Conservation (phyloP, 1,284 basidiomycete species). For the Ceratobasidium sp. region DNA sequence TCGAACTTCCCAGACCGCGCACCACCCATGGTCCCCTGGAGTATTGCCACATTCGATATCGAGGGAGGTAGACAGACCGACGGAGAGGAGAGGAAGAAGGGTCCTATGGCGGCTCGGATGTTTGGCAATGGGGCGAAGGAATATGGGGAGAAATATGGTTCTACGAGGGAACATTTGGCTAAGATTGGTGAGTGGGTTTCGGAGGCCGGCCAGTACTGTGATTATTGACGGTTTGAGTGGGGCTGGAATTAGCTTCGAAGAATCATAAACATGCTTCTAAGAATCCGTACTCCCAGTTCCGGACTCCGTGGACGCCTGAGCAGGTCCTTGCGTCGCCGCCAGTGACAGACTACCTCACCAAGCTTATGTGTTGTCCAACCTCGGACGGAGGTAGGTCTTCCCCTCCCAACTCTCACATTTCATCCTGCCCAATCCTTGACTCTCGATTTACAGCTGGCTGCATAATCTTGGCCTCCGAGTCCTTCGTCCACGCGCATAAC, state of each 20-base stretch:
- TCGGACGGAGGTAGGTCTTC: slow-evolving; percentile 56
- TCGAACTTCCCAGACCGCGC: slow-evolving; percentile 79
- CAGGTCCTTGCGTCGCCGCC: slow-evolving; percentile 74
- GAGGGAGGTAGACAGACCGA: slow-evolving; percentile 60
- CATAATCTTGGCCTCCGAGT: slow-evolving; percentile 82
- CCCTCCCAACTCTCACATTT: neutral
- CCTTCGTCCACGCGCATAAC: slow-evolving; percentile 80
- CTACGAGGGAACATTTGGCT: slow-evolving; percentile 75
- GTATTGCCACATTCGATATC: slow-evolving; percentile 63
- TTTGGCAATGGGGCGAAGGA: slow-evolving; percentile 85
- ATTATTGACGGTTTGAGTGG: neutral
- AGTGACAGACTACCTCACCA: slow-evolving; percentile 81
- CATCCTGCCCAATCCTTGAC: neutral
- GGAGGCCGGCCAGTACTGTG: neutral
- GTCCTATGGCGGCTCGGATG: slow-evolving; percentile 78
- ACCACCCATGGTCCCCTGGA: slow-evolving; percentile 68
- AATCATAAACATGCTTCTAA: slow-evolving; percentile 86
- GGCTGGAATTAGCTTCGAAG: slow-evolving; percentile 81
- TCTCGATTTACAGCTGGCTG: slow-evolving; percentile 69
- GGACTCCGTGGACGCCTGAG: slow-evolving; percentile 78
- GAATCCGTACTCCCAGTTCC: slow-evolving; percentile 91
- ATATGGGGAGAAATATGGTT: slow-evolving; percentile 83
- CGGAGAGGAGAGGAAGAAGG: slow-evolving; percentile 68
- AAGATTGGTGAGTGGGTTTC: slow-evolving; percentile 71
- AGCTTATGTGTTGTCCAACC: slow-evolving; percentile 91